Base-by-base conservation (phyloP, 2,329 filamentous ascomycete species). In the Pyricularia grisea region DNA sequence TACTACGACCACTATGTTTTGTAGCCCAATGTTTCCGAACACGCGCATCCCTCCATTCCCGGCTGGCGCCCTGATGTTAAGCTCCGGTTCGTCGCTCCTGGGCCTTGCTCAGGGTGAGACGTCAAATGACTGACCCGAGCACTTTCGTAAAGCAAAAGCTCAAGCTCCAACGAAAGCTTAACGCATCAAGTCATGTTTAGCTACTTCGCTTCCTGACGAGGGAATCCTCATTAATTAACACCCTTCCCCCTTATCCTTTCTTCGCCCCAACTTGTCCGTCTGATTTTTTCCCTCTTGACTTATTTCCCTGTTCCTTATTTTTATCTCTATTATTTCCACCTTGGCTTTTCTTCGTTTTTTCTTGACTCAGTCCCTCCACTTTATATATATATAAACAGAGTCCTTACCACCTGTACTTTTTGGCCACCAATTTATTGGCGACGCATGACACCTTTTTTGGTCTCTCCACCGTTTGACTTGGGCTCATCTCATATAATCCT, bases 341-440 rank as follows among this genome's bases (percentile, higher is more conserved):
- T 27, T 70, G 71, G 68, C 70, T 71, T 71, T 73, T 70, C 70
- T 69, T 70, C 71, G 70, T n/a, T n/a, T 70, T 69, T 72, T 63
- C 67, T 67, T 67, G 30, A 55, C 65, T 42, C 42, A 58, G 23
- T 20, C 30, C 28, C 65, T 33, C 72, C 70, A 70, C 73, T 69
- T 71, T 72, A 58, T 69, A 27, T 61, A 61, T 30, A 25, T 61
- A 23, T 61, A 61, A 25, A 63, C 27, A 27, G 25, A 63, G 60
- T 36, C 12, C 33, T 36, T 28, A 63, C 60, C 12, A 28, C 25
- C 27, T 28, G 60, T 28, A 63, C 60, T 30, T 20, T 36, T 63
- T 28, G 60, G 25, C 60, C 60, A 63, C 25, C 60, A 23, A 27
- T 63, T 63, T 63, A 50, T 63, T 27, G 60, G 60, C 60, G 60